These are phyloP conservation scores for Phytophthora brassicae DNA, from an alignment of 352 stramenopile species.

Conservation along the genomic window DNA sequence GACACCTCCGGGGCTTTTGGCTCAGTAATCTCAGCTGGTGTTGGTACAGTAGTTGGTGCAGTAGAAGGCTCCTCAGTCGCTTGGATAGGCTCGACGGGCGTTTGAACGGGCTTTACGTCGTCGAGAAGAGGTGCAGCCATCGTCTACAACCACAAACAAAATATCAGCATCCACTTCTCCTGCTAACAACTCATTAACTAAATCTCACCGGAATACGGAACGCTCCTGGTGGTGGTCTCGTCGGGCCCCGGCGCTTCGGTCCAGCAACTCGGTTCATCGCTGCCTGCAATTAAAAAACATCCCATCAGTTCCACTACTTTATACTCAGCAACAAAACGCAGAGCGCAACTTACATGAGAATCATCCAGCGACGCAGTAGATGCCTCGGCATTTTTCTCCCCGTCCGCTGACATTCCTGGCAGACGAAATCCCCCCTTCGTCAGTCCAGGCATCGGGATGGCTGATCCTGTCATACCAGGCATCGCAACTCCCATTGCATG, in stretches of 20 bases:
- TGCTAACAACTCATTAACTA: conserved; percentile 1
- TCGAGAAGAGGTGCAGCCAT: conserved; percentile 41
- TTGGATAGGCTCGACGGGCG: no score
- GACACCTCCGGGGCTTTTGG: conserved; percentile 9
- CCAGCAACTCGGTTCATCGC: conserved; percentile 78
- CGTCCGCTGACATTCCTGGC: conserved; percentile 57
- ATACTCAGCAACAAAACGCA: conserved; percentile 2
- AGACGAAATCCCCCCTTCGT: conserved; percentile 67
- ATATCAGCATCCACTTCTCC: conserved; percentile 11
- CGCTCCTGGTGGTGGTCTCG: conserved; percentile 59
- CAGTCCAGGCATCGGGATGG: conserved; percentile 82
- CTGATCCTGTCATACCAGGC: conserved; percentile 73
- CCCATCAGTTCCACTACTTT: neutral
- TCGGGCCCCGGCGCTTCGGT: conserved; percentile 76
- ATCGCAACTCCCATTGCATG: conserved; percentile 75
- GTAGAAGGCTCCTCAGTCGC: conserved; percentile 11
- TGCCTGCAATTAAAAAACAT: conserved; percentile 31
- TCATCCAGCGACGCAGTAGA: conserved; percentile 42
- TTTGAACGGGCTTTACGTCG: conserved; percentile 26
- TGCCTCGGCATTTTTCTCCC: conserved; percentile 27
- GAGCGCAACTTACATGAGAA: conserved; percentile 70
- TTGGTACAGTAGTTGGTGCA: neutral
- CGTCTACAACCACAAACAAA: conserved; percentile 26
- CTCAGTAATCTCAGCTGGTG: conserved; percentile 14
- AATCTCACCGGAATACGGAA: conserved; percentile 57